Conservation (phyloP, 2,329 filamentous ascomycete species). For the Raffaelea albimanens region DNA sequence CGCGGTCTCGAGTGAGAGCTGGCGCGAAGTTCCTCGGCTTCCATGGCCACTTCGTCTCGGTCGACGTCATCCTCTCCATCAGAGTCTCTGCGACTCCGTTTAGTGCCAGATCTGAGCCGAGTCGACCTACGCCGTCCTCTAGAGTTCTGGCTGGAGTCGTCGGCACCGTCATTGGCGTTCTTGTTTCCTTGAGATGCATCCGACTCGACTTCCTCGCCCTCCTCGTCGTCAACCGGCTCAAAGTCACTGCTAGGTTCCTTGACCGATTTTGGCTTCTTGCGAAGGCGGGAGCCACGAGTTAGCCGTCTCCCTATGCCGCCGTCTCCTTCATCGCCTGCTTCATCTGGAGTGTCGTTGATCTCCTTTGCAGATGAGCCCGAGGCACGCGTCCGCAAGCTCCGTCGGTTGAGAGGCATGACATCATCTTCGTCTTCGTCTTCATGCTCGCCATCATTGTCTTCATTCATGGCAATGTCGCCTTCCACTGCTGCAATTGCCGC, state of each 20-base stretch:
- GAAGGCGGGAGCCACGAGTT: constrained; percentile 33
- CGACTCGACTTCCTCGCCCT: constrained; percentile 36
- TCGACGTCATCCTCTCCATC: constrained; percentile 52
- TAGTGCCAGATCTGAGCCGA: constrained; percentile 29
- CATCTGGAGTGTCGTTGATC: constrained; percentile 11
- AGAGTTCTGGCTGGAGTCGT: constrained; percentile 38
- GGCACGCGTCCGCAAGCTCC: constrained; percentile 14
- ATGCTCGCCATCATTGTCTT: constrained; percentile 35
- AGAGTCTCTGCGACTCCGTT: constrained; percentile 40
- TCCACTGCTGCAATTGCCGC: constrained; percentile 3
- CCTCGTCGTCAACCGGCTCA: constrained; percentile 46
- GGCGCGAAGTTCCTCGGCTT: constrained; percentile 51
- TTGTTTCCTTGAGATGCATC: constrained; percentile 16
- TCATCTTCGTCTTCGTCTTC: constrained; percentile 22
- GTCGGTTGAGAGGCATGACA: constrained; percentile 32
- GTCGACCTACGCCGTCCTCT: constrained; percentile 34
- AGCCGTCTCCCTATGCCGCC: constrained; percentile 27
- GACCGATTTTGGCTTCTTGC: constrained; percentile 34
- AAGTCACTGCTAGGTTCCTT: constrained; percentile 53
- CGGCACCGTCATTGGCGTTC: constrained; percentile 24
- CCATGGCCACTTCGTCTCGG: constrained; percentile 55
- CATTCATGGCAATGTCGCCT: neutral
- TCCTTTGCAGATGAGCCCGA: constrained; percentile 4
- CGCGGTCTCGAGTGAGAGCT: constrained; percentile 41
- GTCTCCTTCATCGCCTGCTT: constrained; percentile 9